phyloP scores from a whole-genome alignment of 192 early-diverging fungal genomes.

The Backusella tarrabulga region DNA sequence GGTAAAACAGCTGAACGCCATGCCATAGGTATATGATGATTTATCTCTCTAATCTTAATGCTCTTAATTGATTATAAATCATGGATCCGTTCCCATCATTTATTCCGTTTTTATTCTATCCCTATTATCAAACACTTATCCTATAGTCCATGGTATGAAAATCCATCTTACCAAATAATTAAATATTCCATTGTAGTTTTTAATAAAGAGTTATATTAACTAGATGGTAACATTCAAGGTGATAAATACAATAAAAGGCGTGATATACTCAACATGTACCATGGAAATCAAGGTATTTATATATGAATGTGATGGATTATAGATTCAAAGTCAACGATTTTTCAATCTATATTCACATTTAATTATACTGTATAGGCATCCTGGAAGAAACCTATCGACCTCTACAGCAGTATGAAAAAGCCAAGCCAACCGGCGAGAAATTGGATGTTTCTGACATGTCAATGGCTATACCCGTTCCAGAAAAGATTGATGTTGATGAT shows the following conservation, averaged over 20 bases:
- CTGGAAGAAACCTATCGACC: not conserved
- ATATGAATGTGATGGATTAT: not conserved
- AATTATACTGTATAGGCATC: not conserved
- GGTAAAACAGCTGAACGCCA: not conserved
- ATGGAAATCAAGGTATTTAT: not conserved
- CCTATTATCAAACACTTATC: not conserved
- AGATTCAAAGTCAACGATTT: not conserved
- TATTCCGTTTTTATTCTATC: not conserved
- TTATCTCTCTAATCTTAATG: not conserved
- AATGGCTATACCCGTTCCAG: not conserved
- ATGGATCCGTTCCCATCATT: not conserved
- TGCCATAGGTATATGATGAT: not conserved
- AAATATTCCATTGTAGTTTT: not conserved
- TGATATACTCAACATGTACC: not conserved
- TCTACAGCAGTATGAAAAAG: not conserved
- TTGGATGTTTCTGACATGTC: not conserved
- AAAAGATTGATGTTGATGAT: not conserved
- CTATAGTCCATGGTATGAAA: not conserved
- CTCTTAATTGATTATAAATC: not conserved
- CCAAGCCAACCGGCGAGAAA: not conserved
- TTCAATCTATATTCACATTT: not conserved
- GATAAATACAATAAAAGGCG: not conserved
- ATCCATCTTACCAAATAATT: not conserved
- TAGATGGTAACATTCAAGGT: not conserved
- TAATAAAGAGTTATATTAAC: not conserved